Evolutionary conservation across 2,329 filamentous ascomycete genomes (phyloP).

Genomic region (Colletotrichum orchidophilum): DNA sequence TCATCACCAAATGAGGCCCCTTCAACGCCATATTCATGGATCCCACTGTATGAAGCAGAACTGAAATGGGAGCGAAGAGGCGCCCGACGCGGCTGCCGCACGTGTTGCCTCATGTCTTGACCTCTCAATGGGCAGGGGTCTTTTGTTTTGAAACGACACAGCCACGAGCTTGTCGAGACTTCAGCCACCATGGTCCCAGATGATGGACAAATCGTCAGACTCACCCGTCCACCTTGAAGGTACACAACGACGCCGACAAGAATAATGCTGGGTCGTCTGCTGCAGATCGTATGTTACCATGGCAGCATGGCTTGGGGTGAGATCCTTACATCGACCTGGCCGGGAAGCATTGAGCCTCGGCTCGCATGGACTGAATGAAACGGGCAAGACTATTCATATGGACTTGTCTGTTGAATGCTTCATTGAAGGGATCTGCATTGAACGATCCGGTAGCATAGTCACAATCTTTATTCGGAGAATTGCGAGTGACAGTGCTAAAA

Average conservation of each 20-base stretch:
- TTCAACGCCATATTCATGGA: neutral
- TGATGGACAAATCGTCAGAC: neutral
- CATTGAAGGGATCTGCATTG: no score
- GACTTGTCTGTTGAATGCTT: neutral
- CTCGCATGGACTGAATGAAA: conserved; percentile 6
- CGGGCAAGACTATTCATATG: neutral
- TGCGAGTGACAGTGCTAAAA: neutral
- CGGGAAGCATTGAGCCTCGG: conserved; percentile 11
- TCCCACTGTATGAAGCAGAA: neutral
- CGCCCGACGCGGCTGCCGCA: neutral
- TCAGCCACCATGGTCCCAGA: neutral
- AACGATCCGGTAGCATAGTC: neutral
- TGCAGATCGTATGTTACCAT: conserved; percentile 22
- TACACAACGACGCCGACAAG: neutral
- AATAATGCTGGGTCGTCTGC: conserved; percentile 3
- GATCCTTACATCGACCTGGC: neutral
- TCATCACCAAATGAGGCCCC: neutral
- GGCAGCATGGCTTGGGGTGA: neutral
- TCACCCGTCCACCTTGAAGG: neutral
- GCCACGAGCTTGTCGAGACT: neutral
- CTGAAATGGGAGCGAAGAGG: neutral
- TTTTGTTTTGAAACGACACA: neutral
- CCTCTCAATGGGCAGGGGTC: neutral
- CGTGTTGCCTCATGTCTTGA: neutral
- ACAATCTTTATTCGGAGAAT: neutral